A percentile compares a stretch with the other conserved stretches of the same genome.
phyloP scores from a whole-genome alignment of 1,139 yeast genomes.

The Lodderomyces pseudojiufengensis region DNA sequence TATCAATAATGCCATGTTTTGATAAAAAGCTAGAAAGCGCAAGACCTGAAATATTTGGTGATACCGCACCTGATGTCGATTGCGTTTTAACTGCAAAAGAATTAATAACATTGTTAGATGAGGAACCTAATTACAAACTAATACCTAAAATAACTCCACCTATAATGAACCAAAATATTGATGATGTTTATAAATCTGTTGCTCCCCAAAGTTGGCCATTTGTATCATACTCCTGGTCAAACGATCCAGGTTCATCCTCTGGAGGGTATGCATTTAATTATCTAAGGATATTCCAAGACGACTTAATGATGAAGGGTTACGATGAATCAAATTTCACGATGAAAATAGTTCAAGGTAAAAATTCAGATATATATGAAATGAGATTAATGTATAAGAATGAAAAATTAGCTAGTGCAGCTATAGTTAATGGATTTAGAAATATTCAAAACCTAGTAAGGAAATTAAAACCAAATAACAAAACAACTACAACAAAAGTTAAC shows the following conservation, averaged over 20 bases:
- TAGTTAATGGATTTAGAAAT: slow-evolving; percentile 88
- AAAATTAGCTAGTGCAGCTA: slow-evolving; percentile 62
- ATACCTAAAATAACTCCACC: slow-evolving; percentile 14
- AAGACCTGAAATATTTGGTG: slow-evolving; percentile 56
- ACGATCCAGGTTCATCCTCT: slow-evolving; percentile 75
- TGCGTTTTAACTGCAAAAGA: slow-evolving; percentile 94
- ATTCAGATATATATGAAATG: slow-evolving; percentile 71
- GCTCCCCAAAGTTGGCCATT: slow-evolving; percentile 62
- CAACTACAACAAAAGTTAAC: slow-evolving; percentile 22
- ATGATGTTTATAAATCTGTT: slow-evolving; percentile 27
- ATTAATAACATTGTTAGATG: slow-evolving; percentile 65
- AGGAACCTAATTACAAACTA: slow-evolving; percentile 30
- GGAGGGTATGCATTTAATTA: slow-evolving; percentile 85
- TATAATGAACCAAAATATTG: slow-evolving; percentile 5
- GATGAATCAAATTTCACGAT: slow-evolving; percentile 22
- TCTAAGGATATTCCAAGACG: slow-evolving; percentile 35
- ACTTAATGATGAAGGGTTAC: slow-evolving; percentile 21
- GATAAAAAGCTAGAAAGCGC: slow-evolving; percentile 96
- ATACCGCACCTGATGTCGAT: slow-evolving; percentile 61
- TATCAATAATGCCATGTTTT: slow-evolving; percentile 93
- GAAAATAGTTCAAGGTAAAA: slow-evolving; percentile 54
- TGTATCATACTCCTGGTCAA: slow-evolving; percentile 59
- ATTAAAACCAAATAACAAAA: slow-evolving; percentile 46
- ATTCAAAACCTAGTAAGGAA: slow-evolving; percentile 90
- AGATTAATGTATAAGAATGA: slow-evolving; percentile 38